A percentile compares a stretch with the other conserved stretches of the same genome.
Conservation (phyloP, 345 rosid genomes). For the Populus pruinosa region DNA sequence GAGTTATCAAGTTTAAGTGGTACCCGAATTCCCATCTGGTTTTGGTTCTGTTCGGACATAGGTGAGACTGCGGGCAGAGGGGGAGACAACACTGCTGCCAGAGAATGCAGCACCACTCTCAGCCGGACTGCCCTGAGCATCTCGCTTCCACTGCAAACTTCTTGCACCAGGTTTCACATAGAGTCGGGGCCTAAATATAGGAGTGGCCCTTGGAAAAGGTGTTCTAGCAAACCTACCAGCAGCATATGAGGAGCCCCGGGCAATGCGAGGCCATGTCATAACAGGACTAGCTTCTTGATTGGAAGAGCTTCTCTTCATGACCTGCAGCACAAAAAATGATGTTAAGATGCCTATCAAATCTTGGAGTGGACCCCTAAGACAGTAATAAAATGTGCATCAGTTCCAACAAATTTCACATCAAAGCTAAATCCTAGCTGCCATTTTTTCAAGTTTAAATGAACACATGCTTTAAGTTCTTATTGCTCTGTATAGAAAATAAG, state of each 20-base stretch:
- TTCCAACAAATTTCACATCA: not conserved
- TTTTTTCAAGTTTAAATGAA: not conserved
- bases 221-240: conserved; percentile 57
- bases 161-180: conserved; percentile 66
- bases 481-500: not conserved
- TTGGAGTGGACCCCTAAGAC: not conserved
- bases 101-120: conserved; percentile 32
- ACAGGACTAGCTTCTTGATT: conserved; percentile 51
- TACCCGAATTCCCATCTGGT: conserved; percentile 34
- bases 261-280: conserved; percentile 61
- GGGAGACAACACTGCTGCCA: conserved; percentile 31
- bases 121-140: conserved; percentile 40
- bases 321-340: conserved; percentile 39
- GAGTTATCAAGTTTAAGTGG: conserved; percentile 19
- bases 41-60: conserved; percentile 66
- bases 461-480: not conserved
- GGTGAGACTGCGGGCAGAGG: conserved; percentile 61
- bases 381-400: not conserved
- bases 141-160: conserved; percentile 97
- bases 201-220: conserved; percentile 56
- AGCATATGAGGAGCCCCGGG: conserved; percentile 42
- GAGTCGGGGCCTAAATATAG: conserved; percentile 57
- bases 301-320: conserved; percentile 62
- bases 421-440: not conserved
- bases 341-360: not conserved